Base-by-base conservation (phyloP, 129 eudicot genomes). In the Artemisia argyi region DNA sequence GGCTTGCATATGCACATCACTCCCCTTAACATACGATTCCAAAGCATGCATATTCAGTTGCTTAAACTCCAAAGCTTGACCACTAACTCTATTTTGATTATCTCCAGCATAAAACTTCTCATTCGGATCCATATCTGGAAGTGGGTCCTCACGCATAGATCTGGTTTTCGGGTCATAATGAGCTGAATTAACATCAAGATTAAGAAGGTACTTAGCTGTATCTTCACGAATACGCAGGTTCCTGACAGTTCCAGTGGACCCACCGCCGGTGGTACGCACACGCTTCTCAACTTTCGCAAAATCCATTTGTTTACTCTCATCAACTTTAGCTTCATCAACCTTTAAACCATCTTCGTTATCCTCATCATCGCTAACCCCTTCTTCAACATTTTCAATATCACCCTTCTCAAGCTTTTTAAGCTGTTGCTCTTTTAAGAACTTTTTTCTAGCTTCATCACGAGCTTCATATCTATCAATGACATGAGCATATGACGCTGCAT, bases 11-110 rank as follows among this genome's bases (percentile, higher is more conserved):
- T 89, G 98, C 61, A 93, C 92, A 69, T 93, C 96, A 62, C 85
- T 91, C 11, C 97, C 97, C 79, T 93, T 93, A 56, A 89, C 98
- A 84, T 89, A 93, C 48, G 98, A 95, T 63, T 93, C 98, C 95
- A 88, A 89, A 26, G 98, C 95, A 84, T 89, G 98, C 18, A 89
- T 78, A 52, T 93, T 85, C 13, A 93, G 81, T 83, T 89, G 92
- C 80, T 93, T 93, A 78, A 93, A 93, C 81, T 93, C 96, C 92
- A 93, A 80, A n/a, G 98, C 96, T 82, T 93, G 98, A 67, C 98
- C 98, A 79, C 98, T 93, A 10, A 89, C 76, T 77, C 98, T 83
- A 47, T 93, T 87, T 44, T 87, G 90, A 78, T 93, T 93, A 80
- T 89, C 96, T 5, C 95, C 97, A 11, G 89, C 82, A 81, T 95